These are phyloP conservation scores for Rhynchospora pubera DNA, from an alignment of 176 grass and related monocot species.

Conservation along the genomic window DNA sequence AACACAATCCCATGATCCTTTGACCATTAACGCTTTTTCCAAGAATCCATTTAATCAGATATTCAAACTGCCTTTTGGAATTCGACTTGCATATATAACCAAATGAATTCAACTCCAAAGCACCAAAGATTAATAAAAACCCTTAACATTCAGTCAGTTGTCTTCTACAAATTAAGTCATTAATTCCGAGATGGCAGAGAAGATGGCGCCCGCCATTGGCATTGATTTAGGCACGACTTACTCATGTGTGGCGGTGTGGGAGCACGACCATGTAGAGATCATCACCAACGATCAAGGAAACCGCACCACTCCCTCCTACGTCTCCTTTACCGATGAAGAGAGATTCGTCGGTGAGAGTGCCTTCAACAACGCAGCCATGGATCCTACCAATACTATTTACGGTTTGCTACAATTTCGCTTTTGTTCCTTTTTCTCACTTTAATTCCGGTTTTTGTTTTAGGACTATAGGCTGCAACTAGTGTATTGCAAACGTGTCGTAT, in stretches of 20 bases:
- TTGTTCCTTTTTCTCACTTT: not conserved
- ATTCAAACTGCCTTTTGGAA: too few relatives aligned
- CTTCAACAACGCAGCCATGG: not conserved
- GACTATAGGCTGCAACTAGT: too few relatives aligned
- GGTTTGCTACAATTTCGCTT: not conserved
- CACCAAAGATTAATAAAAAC: too few relatives aligned
- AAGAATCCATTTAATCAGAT: too few relatives aligned
- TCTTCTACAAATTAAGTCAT: not conserved
- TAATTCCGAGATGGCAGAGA: not conserved
- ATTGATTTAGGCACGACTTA: not conserved
- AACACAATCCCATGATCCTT: too few relatives aligned
- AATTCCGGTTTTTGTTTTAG: too few relatives aligned
- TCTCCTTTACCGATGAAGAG: not conserved
- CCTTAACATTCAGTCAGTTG: not conserved
- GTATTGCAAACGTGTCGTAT: too few relatives aligned
- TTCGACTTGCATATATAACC: too few relatives aligned
- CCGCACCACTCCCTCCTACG: conserved; percentile 34
- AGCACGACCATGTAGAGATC: conserved; percentile 32
- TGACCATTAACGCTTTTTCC: too few relatives aligned
- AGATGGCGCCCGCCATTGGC: not conserved
- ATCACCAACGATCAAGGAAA: conserved; percentile 36
- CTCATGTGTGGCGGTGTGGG: conserved; percentile 25
- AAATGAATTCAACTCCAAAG: too few relatives aligned
- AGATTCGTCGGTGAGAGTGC: not conserved
- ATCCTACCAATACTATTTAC: not conserved